Base-by-base conservation (phyloP, 768 basidiomycete genomes). In the Hygrophoropsis aurantiaca region DNA sequence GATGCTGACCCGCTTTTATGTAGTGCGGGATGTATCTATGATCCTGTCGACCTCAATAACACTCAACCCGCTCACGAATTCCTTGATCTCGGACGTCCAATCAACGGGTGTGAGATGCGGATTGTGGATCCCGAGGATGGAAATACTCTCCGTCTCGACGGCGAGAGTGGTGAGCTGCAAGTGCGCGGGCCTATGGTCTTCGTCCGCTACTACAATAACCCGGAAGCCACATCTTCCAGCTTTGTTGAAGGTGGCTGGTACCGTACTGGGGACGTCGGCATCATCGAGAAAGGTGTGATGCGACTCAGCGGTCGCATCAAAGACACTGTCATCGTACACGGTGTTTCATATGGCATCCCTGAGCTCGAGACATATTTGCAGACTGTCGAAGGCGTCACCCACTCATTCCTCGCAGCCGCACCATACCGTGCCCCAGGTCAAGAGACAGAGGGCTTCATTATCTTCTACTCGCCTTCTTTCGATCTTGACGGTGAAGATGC, bases 241-340 rank as follows among this genome's bases (percentile, higher is more conserved):
- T 75, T 82, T 52, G 71, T 69, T 1, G 49, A 56, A 6, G 75
- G 73, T 18, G 69, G 73, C 2, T 83, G 81, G 80, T 76, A 76
- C 59, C 74, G 72, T 58, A 81, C 81, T 11, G 81, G 82, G 11
- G 82, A 84, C 52, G 57, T 76, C 13, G 78, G 72, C 18, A 56
- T 64, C 25, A 58, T 76, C 5, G 47, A 57, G 41, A 54, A 60
- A 5, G 64, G 64, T 16, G 52, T 59, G 15, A 51, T 74, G 41
- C 56, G 68, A 36, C 57, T 74, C 25, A 58, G 67, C 34, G 71
- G 73, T 7, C 64, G 73, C 25, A 69, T 73, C 52, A 74, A 74
- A 50, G 71, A 73, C 21, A 67, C 62, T n/a, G 54, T 75, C 50
- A 74, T 73, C 49, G 68, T 74, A 43, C 72, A 75, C 40, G 73